Conservation (phyloP, 768 basidiomycete species). For the Pisolithus marmoratus region DNA sequence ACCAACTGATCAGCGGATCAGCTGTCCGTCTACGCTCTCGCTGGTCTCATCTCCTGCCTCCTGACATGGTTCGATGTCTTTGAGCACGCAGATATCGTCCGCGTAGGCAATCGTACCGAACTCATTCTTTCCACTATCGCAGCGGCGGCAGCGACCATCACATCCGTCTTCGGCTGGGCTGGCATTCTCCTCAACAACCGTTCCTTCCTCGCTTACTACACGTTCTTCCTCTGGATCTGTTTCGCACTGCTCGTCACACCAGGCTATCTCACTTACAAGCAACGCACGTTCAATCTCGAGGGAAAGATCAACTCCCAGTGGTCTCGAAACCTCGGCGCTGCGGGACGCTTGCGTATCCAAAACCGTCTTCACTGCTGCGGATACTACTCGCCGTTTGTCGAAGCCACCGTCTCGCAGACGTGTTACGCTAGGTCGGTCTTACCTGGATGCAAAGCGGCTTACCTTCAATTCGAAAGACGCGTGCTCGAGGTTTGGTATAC, state of each 20-base stretch:
- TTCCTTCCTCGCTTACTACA: constrained; percentile 71
- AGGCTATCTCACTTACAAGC: constrained; percentile 76
- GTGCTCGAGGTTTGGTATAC: constrained; percentile 64
- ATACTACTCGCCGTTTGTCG: constrained; percentile 74
- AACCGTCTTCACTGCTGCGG: constrained; percentile 74
- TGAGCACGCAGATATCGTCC: constrained; percentile 62
- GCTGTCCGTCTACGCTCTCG: constrained; percentile 60
- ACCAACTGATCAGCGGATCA: constrained; percentile 12
- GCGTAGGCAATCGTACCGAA: constrained; percentile 62
- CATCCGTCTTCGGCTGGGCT: constrained; percentile 69
- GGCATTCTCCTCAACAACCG: constrained; percentile 83
- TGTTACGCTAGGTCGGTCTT: constrained; percentile 70
- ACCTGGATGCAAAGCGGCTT: constrained; percentile 68
- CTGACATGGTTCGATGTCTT: constrained; percentile 77
- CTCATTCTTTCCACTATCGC: constrained; percentile 69
- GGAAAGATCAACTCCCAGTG: constrained; percentile 78
- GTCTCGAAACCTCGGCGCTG: constrained; percentile 54
- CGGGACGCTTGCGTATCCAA: constrained; percentile 65
- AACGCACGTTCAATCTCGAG: constrained; percentile 70
- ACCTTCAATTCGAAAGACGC: constrained; percentile 49
- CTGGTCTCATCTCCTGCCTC: constrained; percentile 58
- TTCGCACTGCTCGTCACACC: constrained; percentile 68
- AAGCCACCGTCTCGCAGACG: constrained; percentile 67
- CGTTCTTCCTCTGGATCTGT: constrained; percentile 65
- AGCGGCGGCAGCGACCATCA: constrained; percentile 51